phyloP scores from a whole-genome alignment of 176 grass and related monocot genomes.

The Elymus sibiricus region DNA sequence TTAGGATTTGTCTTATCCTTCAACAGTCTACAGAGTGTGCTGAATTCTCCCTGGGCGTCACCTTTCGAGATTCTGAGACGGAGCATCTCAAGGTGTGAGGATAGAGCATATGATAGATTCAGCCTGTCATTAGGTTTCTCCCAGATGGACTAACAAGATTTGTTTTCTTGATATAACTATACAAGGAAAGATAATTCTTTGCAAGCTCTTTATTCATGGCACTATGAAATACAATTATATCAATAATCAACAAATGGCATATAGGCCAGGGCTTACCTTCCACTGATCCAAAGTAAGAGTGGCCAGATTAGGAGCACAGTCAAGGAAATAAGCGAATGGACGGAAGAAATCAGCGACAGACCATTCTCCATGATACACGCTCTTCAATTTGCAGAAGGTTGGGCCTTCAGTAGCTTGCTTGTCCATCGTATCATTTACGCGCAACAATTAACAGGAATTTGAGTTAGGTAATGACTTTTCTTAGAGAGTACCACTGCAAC shows the following conservation, averaged over 20 bases:
- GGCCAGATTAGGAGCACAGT: not conserved
- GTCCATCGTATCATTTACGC: not conserved
- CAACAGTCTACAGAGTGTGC: not conserved
- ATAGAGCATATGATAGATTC: not conserved
- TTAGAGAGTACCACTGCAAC: not conserved
- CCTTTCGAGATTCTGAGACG: not conserved
- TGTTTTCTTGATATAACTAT: not conserved
- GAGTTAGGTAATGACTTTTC: not conserved
- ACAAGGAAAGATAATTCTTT: not conserved
- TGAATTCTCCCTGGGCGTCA: not conserved
- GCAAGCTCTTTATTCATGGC: not conserved
- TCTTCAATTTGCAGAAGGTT: not conserved
- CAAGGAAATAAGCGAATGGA: not conserved
- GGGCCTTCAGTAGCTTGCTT: not conserved
- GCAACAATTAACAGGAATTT: not conserved
- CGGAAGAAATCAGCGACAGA: not conserved
- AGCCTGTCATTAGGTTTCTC: not conserved
- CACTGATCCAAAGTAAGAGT: not conserved
- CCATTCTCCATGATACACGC: not conserved
- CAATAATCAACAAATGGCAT: not conserved
- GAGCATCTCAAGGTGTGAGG: not conserved
- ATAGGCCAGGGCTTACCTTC: not conserved
- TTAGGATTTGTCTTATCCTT: constrained; percentile 3
- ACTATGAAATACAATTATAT: not conserved
- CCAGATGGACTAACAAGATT: not conserved